phyloP scores from a whole-genome alignment of 768 basidiomycete species.

The Udeniomyces megalosporus region DNA sequence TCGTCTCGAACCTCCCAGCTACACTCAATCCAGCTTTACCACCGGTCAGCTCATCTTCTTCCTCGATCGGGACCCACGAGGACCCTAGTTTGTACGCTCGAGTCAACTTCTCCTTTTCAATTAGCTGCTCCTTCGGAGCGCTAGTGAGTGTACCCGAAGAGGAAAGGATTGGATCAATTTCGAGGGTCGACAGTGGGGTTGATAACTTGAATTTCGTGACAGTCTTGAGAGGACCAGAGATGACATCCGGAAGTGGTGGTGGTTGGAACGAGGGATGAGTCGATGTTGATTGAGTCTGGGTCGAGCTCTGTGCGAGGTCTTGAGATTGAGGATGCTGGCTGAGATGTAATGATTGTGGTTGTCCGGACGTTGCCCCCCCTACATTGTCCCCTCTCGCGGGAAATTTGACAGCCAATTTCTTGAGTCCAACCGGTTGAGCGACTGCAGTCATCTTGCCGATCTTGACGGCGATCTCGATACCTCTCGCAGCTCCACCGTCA shows the following conservation, averaged over 20 bases:
- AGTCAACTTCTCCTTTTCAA: constrained; percentile 29
- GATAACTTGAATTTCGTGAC: not conserved
- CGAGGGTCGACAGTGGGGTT: too few species aligned
- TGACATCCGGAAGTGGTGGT: not conserved
- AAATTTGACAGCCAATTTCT: constrained; percentile 48
- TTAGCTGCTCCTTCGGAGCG: constrained; percentile 23
- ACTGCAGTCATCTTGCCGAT: constrained; percentile 61
- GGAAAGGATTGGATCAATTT: too few species aligned
- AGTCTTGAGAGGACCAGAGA: not conserved
- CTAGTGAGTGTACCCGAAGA: not conserved
- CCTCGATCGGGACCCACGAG: constrained; percentile 53
- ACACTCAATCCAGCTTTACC: constrained; percentile 34
- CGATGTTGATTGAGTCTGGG: too few species aligned
- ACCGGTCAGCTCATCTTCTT: constrained; percentile 36
- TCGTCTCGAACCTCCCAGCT: constrained; percentile 55
- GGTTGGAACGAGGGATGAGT: too few species aligned
- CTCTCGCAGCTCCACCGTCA: constrained; percentile 29
- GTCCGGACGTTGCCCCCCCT: too few species aligned
- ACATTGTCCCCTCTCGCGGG: too few species aligned
- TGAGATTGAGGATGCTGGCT: too few species aligned
- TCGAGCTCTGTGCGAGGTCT: too few species aligned
- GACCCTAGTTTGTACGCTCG: constrained; percentile 30
- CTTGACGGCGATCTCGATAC: constrained; percentile 41
- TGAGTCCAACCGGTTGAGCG: constrained; percentile 56
- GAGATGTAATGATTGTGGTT: too few species aligned